Evolutionary conservation across 768 basidiomycete genomes (phyloP), one percentile per base, ranked within the genome.

Genomic region (Boletus rubroflammeus): DNA sequence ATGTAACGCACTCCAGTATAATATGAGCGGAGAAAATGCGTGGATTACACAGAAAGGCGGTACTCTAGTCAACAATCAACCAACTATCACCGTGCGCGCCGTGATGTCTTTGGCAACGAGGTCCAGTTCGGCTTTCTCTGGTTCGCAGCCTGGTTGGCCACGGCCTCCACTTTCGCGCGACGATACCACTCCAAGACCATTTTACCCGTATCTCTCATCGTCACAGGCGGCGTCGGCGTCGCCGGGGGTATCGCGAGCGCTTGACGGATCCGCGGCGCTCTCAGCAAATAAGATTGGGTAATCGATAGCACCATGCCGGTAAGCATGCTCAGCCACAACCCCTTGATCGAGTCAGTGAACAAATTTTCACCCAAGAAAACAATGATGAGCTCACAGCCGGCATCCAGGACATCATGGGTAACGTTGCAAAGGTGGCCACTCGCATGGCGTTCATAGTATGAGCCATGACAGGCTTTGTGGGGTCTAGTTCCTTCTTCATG

Each of bases 371-470:
- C 23, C 35, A 8, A 17, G 17, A 29, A 28, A 40, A 23, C 19
- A 10, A n/a, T 2, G 41, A 23, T 34, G 49, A 29, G 74, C 86
- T 63, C 69, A 91, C 93, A 2, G 82, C 73, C 28, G 91, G 85
- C 66, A 94, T 80, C 50, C 71, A 72, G 15, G 73, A 72, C 72
- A 85, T 76, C 62, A 84, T 69, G 44, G 80, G 75, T 68, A 83
- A 64, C 46, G 76, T 79, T 17, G 72, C 58, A 42, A 87, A 50
- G 10, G 83, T 78, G n/a, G 83, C 64, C 21, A 86, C 59, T 3
- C 84, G 81, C 66, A 93, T 76, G 35, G 73, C 66, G 63, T 91
- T 90, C 77, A 86, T 80, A 42, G 84, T 61, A 63, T 93, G 90
- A 8, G 78, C 80, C 70, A 83, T 78, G 35, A 71, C 70, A n/a